Conservation (phyloP, 345 rosid genomes). For the Hypericum androsaemum region DNA sequence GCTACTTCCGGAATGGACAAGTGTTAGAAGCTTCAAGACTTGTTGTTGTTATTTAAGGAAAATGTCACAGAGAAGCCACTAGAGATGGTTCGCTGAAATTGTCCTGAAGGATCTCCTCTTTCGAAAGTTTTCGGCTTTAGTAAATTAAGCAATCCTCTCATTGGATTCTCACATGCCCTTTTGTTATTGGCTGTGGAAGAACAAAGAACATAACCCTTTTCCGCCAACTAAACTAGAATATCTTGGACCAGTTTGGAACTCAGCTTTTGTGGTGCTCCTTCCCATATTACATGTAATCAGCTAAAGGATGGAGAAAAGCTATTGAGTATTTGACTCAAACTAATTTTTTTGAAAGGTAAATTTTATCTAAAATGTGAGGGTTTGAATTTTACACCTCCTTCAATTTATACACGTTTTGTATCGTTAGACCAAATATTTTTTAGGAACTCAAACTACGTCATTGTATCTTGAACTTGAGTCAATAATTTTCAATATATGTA, state of each 20-base stretch:
- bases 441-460: too few relatives aligned
- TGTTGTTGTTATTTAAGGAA: neutral
- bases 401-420: too few relatives aligned
- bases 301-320: neutral
- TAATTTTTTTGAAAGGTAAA: too few relatives aligned
- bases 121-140: too few relatives aligned
- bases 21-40: conserved; percentile 10
- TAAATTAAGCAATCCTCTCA: too few relatives aligned
- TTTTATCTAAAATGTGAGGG: too few relatives aligned
- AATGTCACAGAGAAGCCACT: conserved; percentile 3
- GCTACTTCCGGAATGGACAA: conserved; percentile 16
- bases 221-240: conserved; percentile 13
- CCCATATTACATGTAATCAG: conserved; percentile 1
- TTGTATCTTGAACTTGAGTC: too few relatives aligned
- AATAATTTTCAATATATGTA: too few relatives aligned
- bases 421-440: too few relatives aligned
- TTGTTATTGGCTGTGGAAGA: conserved; percentile 23
- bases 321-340: too few relatives aligned
- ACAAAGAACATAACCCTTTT: conserved; percentile 25
- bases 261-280: conserved; percentile 36
- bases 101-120: neutral
- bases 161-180: conserved; percentile 26
- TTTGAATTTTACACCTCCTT: too few relatives aligned
- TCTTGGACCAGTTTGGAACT: conserved; percentile 30
- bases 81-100: neutral